Percentiles rank a stretch among this genome's conserved stretches.
Conservation (phyloP, 805 yeast genomes). For the Lipomyces starkeyi region DNA sequence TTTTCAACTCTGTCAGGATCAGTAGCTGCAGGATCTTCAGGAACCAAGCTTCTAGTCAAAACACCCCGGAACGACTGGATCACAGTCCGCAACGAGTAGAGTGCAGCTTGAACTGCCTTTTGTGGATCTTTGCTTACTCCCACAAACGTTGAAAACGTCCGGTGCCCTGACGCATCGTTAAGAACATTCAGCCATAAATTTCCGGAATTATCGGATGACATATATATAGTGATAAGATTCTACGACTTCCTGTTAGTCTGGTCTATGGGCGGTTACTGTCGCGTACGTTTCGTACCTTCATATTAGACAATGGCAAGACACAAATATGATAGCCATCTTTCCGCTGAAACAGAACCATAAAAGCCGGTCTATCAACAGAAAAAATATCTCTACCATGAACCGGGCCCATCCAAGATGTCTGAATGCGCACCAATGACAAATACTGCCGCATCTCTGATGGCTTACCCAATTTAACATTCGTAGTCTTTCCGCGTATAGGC, state of each 20-base stretch:
- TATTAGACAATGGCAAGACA: constrained; percentile 39
- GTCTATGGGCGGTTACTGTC: neutral
- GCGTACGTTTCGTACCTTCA: constrained; percentile 18
- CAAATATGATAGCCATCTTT: constrained; percentile 40
- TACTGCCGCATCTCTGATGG: constrained; percentile 27
- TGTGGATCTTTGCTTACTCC: constrained; percentile 34
- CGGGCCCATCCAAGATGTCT: constrained; percentile 35
- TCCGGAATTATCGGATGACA: constrained; percentile 28
- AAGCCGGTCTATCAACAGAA: constrained; percentile 26
- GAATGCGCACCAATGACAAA: constrained; percentile 30
- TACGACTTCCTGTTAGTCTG: neutral
- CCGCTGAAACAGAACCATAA: constrained; percentile 32
- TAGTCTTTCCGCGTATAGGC: constrained; percentile 12
- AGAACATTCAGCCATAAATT: constrained; percentile 21
- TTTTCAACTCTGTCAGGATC: neutral
- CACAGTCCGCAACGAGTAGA: constrained; percentile 26
- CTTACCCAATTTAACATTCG: constrained; percentile 17
- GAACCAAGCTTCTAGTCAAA: neutral
- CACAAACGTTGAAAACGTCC: constrained; percentile 34
- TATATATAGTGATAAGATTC: constrained; percentile 19
- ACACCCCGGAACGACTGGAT: constrained; percentile 10
- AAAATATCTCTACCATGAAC: constrained; percentile 29
- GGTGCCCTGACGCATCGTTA: constrained; percentile 30
- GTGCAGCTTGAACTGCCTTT: constrained; percentile 30
- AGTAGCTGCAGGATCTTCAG: neutral